These are phyloP conservation scores for Fomitopsis serialis DNA, from an alignment of 768 basidiomycete genomes.

Conservation along the genomic window DNA sequence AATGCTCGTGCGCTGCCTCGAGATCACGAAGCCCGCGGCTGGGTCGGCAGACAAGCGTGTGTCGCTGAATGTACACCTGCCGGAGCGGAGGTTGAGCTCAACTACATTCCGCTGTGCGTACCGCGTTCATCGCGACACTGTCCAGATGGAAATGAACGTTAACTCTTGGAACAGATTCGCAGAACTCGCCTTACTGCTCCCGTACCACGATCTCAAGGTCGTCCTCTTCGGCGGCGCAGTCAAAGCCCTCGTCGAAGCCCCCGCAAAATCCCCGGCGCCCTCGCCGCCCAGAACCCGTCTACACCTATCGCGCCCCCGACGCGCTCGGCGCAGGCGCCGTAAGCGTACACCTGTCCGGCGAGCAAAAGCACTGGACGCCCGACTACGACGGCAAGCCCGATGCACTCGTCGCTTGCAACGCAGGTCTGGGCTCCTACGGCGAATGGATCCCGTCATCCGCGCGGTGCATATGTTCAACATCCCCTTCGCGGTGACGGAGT, in stretches of 20 bases:
- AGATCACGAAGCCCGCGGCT: constrained; percentile 21
- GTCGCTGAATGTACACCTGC: constrained; percentile 29
- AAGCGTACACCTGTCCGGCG: constrained; percentile 15
- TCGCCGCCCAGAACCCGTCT: constrained; percentile 23
- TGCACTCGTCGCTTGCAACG: constrained; percentile 37
- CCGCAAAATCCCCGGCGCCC: constrained; percentile 21
- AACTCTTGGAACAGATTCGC: constrained; percentile 36
- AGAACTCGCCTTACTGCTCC: constrained; percentile 40
- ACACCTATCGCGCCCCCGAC: constrained; percentile 31
- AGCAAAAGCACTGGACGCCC: constrained; percentile 22
- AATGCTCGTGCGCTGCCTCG: constrained; percentile 30
- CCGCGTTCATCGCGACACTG: no score
- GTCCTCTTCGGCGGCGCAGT: constrained; percentile 34
- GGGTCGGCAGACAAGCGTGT: constrained; percentile 20
- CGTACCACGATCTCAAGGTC: constrained; percentile 39
- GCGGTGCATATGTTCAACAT: background rate
- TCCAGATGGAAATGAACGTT: no score
- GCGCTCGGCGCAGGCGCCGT: constrained; percentile 34
- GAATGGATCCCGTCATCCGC: constrained; percentile 33
- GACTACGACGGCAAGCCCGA: constrained; percentile 28
- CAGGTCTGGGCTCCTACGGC: constrained; percentile 31
- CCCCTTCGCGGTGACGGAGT: constrained; percentile 13
- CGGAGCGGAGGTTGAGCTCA: constrained; percentile 35
- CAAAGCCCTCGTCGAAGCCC: constrained; percentile 25
- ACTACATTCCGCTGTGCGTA: constrained; percentile 35